phyloP scores from a whole-genome alignment of 257 asterid genomes.

The Oldenlandia corymbosa region DNA sequence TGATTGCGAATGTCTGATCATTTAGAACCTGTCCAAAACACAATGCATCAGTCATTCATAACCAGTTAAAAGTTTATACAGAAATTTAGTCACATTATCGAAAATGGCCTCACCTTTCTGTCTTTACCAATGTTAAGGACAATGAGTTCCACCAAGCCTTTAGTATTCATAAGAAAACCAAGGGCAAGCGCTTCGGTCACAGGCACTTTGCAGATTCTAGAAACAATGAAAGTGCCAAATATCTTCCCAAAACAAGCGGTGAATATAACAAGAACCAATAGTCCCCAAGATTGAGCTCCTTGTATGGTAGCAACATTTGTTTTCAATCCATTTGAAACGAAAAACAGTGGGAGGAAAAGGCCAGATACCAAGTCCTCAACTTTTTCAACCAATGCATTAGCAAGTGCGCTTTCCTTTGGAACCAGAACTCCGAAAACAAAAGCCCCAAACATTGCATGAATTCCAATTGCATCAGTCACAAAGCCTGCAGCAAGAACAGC shows the following conservation, averaged over 20 bases:
- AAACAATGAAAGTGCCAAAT: constrained; percentile 53
- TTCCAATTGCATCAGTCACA: constrained; percentile 63
- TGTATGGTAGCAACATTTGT: constrained; percentile 69
- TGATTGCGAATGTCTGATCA: constrained; percentile 55
- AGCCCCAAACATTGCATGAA: constrained; percentile 84
- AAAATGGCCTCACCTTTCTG: constrained; percentile 40
- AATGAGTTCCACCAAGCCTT: constrained; percentile 74
- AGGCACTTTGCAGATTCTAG: constrained; percentile 48
- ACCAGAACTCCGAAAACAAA: constrained; percentile 73
- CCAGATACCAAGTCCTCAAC: constrained; percentile 87
- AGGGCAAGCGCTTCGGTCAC: constrained; percentile 56
- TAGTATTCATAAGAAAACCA: constrained; percentile 82
- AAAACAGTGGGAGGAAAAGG: constrained; percentile 67
- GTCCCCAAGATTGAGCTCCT: constrained; percentile 81
- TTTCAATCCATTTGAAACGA: constrained; percentile 79
- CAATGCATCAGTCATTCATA: not conserved
- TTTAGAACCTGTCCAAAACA: constrained; percentile 37
- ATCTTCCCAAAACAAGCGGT: constrained; percentile 80
- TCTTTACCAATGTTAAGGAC: constrained; percentile 85
- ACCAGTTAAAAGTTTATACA: not conserved
- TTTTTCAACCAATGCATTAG: constrained; percentile 71
- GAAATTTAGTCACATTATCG: not conserved
- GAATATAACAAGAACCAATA: constrained; percentile 53
- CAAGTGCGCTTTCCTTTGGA: constrained; percentile 77
- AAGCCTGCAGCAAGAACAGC: constrained; percentile 66